Conservation (phyloP, 768 basidiomycete genomes). For the Kwoniella botswanensis region DNA sequence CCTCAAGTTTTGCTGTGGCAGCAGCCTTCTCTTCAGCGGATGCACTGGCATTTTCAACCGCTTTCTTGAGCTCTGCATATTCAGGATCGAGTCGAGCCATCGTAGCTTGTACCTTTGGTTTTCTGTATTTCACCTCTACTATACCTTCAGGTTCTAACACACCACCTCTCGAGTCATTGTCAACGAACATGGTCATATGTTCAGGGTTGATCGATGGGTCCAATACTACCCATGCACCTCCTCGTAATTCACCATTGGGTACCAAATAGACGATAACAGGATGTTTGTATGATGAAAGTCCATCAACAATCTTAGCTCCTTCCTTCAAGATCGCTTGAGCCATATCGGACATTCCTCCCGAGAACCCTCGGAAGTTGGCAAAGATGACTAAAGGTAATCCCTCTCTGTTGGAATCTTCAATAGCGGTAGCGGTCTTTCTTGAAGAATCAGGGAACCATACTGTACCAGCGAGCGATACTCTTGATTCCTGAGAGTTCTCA, state of each 20-base stretch:
- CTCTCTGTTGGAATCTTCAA: slow-evolving; percentile 98
- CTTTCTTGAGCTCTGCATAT: slow-evolving; percentile 79
- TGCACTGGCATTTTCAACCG: slow-evolving; percentile 75
- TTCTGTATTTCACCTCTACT: slow-evolving; percentile 79
- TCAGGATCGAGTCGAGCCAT: slow-evolving; percentile 92
- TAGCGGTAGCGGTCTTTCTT: slow-evolving; percentile 98
- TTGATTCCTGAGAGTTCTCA: slow-evolving; percentile 92
- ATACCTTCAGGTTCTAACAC: slow-evolving; percentile 95
- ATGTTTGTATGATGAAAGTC: slow-evolving; percentile 93
- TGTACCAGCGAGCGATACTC: slow-evolving; percentile 95
- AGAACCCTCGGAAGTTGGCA: slow-evolving; percentile 99
- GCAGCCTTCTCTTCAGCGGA: slow-evolving; percentile 74
- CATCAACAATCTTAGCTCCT: slow-evolving; percentile 98
- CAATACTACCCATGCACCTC: slow-evolving; percentile 98
- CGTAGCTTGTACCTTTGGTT: slow-evolving; percentile 82
- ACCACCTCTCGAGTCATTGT: slow-evolving; percentile 92
- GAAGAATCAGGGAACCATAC: slow-evolving; percentile 99
- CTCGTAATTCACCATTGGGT: slow-evolving; percentile 96
- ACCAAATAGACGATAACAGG: slow-evolving; percentile 98
- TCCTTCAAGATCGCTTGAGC: slow-evolving; percentile 97
- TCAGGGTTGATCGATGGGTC: slow-evolving; percentile 96
- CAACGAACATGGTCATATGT: slow-evolving; percentile 99
- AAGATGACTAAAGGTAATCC: slow-evolving; percentile 96
- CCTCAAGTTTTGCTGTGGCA: slow-evolving; percentile 71
- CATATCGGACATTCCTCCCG: slow-evolving; percentile 70